phyloP scores from a whole-genome alignment of 148 eudicot species.

The Arbutus unedo region DNA sequence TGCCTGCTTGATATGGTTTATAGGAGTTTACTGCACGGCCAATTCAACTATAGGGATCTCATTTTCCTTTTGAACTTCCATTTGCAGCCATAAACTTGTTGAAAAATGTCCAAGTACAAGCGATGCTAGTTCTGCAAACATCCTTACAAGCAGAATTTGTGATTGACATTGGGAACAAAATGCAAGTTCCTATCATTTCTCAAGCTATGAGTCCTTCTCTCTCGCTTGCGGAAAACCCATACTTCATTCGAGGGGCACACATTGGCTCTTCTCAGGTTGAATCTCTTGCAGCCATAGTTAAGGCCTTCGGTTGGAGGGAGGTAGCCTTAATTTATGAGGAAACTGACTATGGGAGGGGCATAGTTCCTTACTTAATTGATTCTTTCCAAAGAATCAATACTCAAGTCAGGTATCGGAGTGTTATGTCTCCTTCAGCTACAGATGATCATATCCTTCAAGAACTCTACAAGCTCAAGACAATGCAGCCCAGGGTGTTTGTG shows the following conservation, averaged over 20 bases:
- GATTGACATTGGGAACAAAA: constrained; percentile 39
- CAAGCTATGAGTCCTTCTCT: constrained; percentile 54
- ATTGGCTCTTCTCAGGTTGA: constrained; percentile 44
- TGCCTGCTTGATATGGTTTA: too few relatives aligned
- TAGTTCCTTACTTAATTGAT: too few relatives aligned
- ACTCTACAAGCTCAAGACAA: constrained; percentile 42
- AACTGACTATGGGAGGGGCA: too few relatives aligned
- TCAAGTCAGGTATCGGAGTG: too few relatives aligned
- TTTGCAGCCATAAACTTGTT: constrained; percentile 51
- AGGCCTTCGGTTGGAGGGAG: constrained; percentile 57
- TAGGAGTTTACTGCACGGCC: too few relatives aligned
- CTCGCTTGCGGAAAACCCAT: constrained; percentile 42
- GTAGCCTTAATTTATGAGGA: constrained; percentile 7
- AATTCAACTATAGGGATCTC: too few relatives aligned
- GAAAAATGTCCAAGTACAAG: constrained; percentile 46
- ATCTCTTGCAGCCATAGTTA: constrained; percentile 45
- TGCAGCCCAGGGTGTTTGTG: constrained; percentile 61
- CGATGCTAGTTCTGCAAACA: constrained; percentile 54
- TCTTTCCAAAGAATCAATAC: too few relatives aligned
- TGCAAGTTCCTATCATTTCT: constrained; percentile 57
- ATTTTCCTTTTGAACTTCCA: not conserved
- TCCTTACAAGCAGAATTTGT: constrained; percentile 56
- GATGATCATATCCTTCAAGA: constrained; percentile 43
- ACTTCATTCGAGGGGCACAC: constrained; percentile 49
- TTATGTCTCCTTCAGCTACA: constrained; percentile 21